phyloP scores from a whole-genome alignment of 176 grass and related monocot genomes.

The Musa beccarii region DNA sequence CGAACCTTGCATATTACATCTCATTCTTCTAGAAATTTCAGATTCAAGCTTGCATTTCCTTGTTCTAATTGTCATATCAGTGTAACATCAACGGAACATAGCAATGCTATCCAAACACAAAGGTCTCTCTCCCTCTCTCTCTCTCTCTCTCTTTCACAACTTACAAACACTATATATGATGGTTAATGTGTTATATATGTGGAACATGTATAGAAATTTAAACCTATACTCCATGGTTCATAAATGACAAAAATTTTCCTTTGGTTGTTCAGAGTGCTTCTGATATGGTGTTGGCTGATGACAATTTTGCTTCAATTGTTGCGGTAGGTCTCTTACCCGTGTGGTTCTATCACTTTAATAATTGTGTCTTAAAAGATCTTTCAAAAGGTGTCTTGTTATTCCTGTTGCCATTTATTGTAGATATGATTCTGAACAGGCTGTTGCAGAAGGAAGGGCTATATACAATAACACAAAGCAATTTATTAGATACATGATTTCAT shows the following conservation, averaged over 20 bases:
- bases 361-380: not conserved
- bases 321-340: slow-evolving; percentile 46
- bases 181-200: too few species aligned
- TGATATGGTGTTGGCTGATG: slow-evolving; percentile 98
- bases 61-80: too few species aligned
- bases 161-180: too few species aligned
- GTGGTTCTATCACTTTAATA: not conserved
- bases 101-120: too few species aligned
- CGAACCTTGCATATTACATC: not conserved
- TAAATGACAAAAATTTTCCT: slow-evolving; percentile 12
- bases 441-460: slow-evolving; percentile 96
- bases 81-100: too few species aligned
- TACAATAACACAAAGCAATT: slow-evolving; percentile 99
- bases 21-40: not conserved
- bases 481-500: slow-evolving; percentile 98
- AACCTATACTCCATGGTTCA: too few species aligned
- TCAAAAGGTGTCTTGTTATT: not conserved
- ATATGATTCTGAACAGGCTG: slow-evolving; percentile 57
- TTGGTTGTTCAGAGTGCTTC: slow-evolving; percentile 83
- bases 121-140: too few species aligned
- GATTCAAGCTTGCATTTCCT: not conserved
- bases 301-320: slow-evolving; percentile 98
- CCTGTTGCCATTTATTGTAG: slow-evolving; percentile 18
- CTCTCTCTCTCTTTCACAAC: too few species aligned
- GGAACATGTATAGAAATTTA: too few species aligned